Evolutionary conservation across 768 basidiomycete species (phyloP).

Genomic region (Leccinum subgranulosum): DNA sequence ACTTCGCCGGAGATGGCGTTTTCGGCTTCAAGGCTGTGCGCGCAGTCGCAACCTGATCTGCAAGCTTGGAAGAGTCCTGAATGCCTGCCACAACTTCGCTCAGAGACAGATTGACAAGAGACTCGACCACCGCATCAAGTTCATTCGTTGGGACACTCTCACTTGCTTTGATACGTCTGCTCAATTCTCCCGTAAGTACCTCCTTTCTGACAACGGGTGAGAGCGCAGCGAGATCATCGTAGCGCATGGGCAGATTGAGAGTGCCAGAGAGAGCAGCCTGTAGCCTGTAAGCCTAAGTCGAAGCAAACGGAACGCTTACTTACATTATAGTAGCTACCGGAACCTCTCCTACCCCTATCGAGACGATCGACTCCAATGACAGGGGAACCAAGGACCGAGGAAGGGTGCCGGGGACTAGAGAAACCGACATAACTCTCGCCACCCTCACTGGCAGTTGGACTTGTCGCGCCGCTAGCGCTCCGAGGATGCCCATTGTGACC

Average conservation of each 20-base stretch:
- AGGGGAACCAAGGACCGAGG: conserved; percentile 54
- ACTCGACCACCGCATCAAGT: conserved; percentile 65
- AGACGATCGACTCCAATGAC: conserved; percentile 50
- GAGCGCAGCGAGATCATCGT: conserved; percentile 76
- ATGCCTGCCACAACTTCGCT: conserved; percentile 76
- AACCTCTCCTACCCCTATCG: conserved; percentile 71
- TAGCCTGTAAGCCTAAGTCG: neutral
- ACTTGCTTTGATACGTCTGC: conserved; percentile 63
- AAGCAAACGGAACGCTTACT: conserved; percentile 16
- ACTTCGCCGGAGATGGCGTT: conserved; percentile 43
- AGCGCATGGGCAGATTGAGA: conserved; percentile 80
- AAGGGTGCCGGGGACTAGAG: conserved; percentile 64
- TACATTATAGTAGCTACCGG: conserved; percentile 86
- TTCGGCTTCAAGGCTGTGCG: conserved; percentile 37
- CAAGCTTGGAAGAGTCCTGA: conserved; percentile 63
- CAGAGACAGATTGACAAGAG: conserved; percentile 65
- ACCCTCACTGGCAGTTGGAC: conserved; percentile 77
- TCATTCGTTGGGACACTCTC: conserved; percentile 53
- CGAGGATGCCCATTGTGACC: conserved; percentile 77
- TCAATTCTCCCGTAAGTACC: conserved; percentile 79
- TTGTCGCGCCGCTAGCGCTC: conserved; percentile 79
- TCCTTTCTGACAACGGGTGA: conserved; percentile 88
- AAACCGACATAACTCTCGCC: conserved; percentile 75
- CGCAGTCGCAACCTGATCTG: conserved; percentile 55
- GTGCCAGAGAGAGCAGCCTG: conserved; percentile 82